phyloP scores from a whole-genome alignment of 1,284 basidiomycete genomes.

The Neonothopanus nambi region DNA sequence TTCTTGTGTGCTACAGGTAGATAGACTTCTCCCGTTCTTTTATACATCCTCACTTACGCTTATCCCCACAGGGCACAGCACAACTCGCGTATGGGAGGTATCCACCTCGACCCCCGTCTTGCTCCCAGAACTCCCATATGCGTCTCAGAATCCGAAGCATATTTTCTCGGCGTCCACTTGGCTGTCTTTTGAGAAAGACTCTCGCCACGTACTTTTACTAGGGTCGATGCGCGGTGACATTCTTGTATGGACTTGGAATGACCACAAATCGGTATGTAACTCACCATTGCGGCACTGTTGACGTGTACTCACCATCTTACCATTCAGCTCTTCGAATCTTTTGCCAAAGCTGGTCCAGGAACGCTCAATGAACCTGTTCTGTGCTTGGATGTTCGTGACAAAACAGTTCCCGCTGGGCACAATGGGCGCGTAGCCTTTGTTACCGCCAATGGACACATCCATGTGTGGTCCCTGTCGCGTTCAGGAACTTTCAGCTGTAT shows the following conservation, averaged over 20 bases:
- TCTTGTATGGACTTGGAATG: too few species aligned
- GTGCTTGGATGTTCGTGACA: background rate
- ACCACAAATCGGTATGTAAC: background rate
- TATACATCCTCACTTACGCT: background rate
- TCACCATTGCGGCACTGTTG: background rate
- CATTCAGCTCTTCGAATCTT: too few species aligned
- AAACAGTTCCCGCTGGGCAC: background rate
- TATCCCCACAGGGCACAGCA: background rate
- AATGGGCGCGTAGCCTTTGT: background rate
- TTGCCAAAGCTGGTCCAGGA: background rate
- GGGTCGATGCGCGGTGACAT: too few species aligned
- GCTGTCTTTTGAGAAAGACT: too few species aligned
- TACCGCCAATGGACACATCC: background rate
- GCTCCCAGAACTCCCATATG: too few species aligned
- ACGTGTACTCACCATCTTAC: background rate
- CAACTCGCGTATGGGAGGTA: slow-evolving; percentile 2
- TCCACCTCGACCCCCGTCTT: background rate
- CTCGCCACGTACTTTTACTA: too few species aligned
- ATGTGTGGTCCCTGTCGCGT: background rate
- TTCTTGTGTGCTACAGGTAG: slow-evolving; percentile 4
- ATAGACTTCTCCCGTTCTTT: background rate
- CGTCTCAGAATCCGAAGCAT: too few species aligned
- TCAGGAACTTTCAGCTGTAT: background rate
- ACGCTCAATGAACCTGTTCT: slow-evolving; percentile 1
- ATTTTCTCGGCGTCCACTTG: too few species aligned